Base-by-base conservation (phyloP, 192 early-diverging fungal species). In the Backusella liffmaniae region DNA sequence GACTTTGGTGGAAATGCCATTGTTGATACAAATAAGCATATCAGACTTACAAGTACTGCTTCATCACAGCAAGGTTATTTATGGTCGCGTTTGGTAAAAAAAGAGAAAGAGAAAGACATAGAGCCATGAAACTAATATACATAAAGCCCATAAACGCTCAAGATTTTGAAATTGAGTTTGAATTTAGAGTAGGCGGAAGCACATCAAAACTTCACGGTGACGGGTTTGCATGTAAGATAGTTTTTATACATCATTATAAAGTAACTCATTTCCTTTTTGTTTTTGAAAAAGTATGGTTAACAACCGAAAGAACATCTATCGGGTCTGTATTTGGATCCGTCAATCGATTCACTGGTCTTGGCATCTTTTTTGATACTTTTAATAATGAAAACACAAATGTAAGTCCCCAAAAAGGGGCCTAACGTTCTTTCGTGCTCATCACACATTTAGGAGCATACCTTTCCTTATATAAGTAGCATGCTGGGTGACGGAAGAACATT, bases 291-390 rank as follows among this genome's bases (percentile, higher is more conserved):
- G 76, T 99, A 72, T 99, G 96, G 94, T 90, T 93, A 73, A 93
- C 96, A 21, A 88, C 89, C 73, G 90, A 97, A 49, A 86, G 92
- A 46, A 84, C 80, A 16, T 78, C 76, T 5, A 62, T 80, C 49
- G 97, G 97, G 0, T 91, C 94, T 35, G 96, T 98, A 53, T 97
- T 98, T 90, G 97, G 97, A 13, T 91, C 85, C 79, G 78, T 85
- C 35, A 95, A 98, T 80, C 81, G 91, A 65, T 99, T 99, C 82
- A 89, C 90, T 37, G 98, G 98, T 0, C 83, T 99, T 32, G 98
- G 97, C 26, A 81, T 99, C 71, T 96, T 99, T 78, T 98, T 99
- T 79, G 98, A 99, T 84, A 98, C 96, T 8, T 99, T 98, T 78
- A 87, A 93, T 53, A 98, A 98, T 80, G 85, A 91, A 71, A 81